Evolutionary conservation across 2,329 filamentous ascomycete species (phyloP).

Genomic region (Fusarium goolgardi): DNA sequence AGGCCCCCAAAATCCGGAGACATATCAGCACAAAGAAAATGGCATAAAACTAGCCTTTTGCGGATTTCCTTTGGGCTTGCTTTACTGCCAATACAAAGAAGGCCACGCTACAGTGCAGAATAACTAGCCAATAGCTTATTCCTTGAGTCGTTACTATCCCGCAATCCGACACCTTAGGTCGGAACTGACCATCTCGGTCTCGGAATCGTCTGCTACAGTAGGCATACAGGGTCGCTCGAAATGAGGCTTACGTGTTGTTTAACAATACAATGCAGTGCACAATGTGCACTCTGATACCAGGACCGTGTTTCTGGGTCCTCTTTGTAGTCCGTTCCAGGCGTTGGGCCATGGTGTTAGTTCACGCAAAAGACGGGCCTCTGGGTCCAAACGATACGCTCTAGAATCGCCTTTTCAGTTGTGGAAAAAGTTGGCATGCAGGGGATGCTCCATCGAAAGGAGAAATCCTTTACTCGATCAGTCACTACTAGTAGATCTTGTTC

Average conservation of each 20-base stretch:
- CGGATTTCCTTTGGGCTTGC: not conserved
- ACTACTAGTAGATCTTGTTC: not conserved
- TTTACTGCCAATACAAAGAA: not conserved
- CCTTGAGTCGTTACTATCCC: conserved; percentile 1
- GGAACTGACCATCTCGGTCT: not conserved
- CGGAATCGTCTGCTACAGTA: not conserved
- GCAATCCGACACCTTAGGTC: conserved; percentile 9
- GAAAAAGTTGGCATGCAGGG: conserved; percentile 1
- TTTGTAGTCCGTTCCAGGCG: conserved; percentile 1
- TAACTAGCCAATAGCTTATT: not conserved
- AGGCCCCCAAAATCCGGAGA: not conserved
- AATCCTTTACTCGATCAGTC: not conserved
- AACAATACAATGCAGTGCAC: not conserved
- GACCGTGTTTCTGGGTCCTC: conserved; percentile 12
- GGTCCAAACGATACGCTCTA: conserved; percentile 7
- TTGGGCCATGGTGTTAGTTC: conserved; percentile 22
- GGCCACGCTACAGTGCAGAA: not conserved
- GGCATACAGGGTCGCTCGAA: not conserved
- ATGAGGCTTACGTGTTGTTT: conserved; percentile 14
- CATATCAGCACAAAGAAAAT: conserved; percentile 1
- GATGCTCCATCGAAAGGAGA: not conserved
- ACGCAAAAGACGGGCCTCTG: conserved; percentile 12
- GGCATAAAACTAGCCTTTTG: conserved; percentile 20
- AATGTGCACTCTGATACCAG: not conserved
- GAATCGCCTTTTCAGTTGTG: conserved; percentile 6